Evolutionary conservation across 2,329 filamentous ascomycete genomes (phyloP), one percentile per base, ranked within the genome.

Genomic region (Colletotrichum sp.): DNA sequence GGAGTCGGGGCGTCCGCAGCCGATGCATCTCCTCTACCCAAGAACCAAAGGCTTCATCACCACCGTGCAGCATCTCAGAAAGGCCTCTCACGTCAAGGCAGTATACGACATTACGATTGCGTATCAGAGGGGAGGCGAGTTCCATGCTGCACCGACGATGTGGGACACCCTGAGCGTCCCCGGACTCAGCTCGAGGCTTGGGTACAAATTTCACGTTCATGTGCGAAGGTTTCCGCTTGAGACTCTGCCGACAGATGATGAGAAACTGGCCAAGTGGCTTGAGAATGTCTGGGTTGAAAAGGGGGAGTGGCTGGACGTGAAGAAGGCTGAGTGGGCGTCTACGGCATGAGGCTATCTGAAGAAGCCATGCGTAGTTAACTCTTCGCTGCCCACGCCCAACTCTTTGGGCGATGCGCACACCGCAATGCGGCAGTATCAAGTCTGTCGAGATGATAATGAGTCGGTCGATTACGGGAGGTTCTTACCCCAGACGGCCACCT

Each of bases 41-140:
- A 87, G 90, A 36, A 91, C 88, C 24, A 92, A 90, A 81, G 91
- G 91, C 67, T 93, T 93, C 81, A 86, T 92, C 64, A 88, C 90
- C 32, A 91, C 89, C 2, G 89, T 92, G 13, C 88, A 90, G 80
- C 88, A 91, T 73, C 84, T 93, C 69, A 83, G 89, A 62, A 84
- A 85, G 73, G 85, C 88, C 18, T 83, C 87, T 18, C 89, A 91
- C 63, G 84, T 91, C 63, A 89, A 87, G 79, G 89, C 89, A 10
- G 87, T 91, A 24, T 91, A 91, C 81, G 89, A 92, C 79, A 82
- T 91, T 66, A 88, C 89, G 5, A 89, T 91, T 78, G 88, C 88
- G 67, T 91, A 92, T 81, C 86, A 88, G 77, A 84, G 86, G 66
- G 81, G 85, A 8, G 80, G 80, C 68, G 80, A 81, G 72, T 90